Base-by-base conservation (phyloP, 1,284 basidiomycete species). In the Hortiboletus rubellus region DNA sequence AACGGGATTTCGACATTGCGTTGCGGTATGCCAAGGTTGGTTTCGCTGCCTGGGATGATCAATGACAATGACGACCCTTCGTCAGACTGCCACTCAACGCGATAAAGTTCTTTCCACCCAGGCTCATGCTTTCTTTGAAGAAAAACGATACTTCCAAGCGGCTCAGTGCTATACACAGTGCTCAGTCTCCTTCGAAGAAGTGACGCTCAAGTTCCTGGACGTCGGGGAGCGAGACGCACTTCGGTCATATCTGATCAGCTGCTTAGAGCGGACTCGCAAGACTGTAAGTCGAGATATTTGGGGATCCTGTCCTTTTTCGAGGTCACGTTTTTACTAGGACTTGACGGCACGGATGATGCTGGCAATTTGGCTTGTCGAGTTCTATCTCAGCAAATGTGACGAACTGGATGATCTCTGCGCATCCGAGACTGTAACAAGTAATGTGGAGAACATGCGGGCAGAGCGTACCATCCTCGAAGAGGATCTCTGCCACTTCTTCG, bases 321-420 rank as follows among this genome's bases (percentile, higher is more conserved):
- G 5, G 46, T 24, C 27, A 2, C 15, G 3, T 33, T 30, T 54
- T 46, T 53, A 54, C 18, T 60, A 96, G 93, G 94, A 97, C 65
- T 66, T 92, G 46, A 94, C 93, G 0, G 95, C 98, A 72, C 83
- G 97, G 36, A 95, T 96, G 89, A 96, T 99, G 90, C 79, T 99
- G 9, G 95, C 97, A 2, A 98, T 96, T 0, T 99, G 97, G 97
- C 87, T 99, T 8, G 89, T 97, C 33, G 97, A 99, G 73, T 95
- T 99, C 63, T 98, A 96, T 71, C 84, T 99, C 24, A 91, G 89
- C 75, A 98, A 97, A 77, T 94, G 94, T 72, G 96, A 98, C 68
- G 92, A 96, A 62, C 79, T 98, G 48, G 97, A 99, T 70, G 97
- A 99, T 68, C 77, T 92, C 17, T 82, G 90, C 45, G 89, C 87